Base-by-base conservation (phyloP, 441 rosid genomes). In the Gossypium armourianum region DNA sequence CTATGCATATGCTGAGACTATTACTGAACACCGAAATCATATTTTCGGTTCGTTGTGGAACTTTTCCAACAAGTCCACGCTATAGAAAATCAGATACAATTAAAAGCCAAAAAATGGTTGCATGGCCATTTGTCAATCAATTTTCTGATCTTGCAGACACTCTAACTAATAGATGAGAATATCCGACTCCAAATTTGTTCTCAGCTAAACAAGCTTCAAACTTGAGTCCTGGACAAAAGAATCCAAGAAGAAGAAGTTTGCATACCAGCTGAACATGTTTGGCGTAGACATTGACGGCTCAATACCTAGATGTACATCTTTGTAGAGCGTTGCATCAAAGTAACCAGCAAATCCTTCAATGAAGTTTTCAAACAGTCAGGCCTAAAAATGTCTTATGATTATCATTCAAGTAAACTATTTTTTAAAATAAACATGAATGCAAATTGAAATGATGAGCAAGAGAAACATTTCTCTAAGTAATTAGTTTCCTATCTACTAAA, bases 181-280 rank as follows among this genome's bases (percentile, higher is more conserved):
- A 29, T 16, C 4, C n/a, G 43, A 58, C 40, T 36, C 43, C 45
- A 24, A 13, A 24, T 50, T 24, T 49, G 23, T 50, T 66, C 15
- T 50, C 26, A 65, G 43, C 16, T 24, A 65, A 65, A n/a, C 40
- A 47, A 13, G 21, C n/a, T 20, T 23, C 28, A 65, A 65, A 43
- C 8, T 47, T 45, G 56, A 64, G 56, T 17, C 40, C 58, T 58
- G 32, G n/a, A 6, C 4, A 54, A 26, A 64, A 1, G 74, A 60
- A 16, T 36, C 47, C 21, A 50, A 26, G 23, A 69, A 19, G 16
- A 68, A 62, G 4, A 52, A 17, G 71, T 15, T 20, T 40, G 19
- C 68, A 63, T 76, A 72, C 97, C 98, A 95, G 87, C 97, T 95
- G 82, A 92, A 95, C 98, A 92, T 95, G 85, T 90, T 88, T 66